Conservation (phyloP, 108 stramenopile genomes). For the Cyclotella kingstonii region DNA sequence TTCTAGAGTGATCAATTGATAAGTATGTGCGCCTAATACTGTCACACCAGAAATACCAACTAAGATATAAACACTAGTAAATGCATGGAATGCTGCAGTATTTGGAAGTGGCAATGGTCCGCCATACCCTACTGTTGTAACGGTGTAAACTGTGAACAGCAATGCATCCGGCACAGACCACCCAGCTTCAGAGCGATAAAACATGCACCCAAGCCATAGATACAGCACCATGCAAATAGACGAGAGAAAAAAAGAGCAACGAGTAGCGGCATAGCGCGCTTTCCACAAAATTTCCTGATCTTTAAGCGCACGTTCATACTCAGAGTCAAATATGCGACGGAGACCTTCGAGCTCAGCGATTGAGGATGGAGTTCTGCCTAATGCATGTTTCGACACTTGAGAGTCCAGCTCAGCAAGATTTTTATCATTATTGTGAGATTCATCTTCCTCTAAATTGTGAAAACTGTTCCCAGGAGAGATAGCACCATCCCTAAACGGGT, state of each 20-base stretch:
- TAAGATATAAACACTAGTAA: slow-evolving; percentile 71
- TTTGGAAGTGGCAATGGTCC: slow-evolving; percentile 61
- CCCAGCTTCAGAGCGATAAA: slow-evolving; percentile 48
- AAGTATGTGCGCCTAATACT: slow-evolving; percentile 79
- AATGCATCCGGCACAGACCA: slow-evolving; percentile 74
- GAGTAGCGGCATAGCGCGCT: slow-evolving; percentile 66
- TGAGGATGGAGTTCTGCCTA: background rate
- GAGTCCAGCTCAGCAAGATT: too few relatives aligned
- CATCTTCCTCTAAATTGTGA: too few relatives aligned
- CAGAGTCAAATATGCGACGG: slow-evolving; percentile 61
- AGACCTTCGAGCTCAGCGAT: slow-evolving; percentile 54
- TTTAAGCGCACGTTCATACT: slow-evolving; percentile 77
- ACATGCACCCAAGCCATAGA: slow-evolving; percentile 62
- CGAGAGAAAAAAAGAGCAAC: slow-evolving; percentile 59
- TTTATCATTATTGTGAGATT: too few relatives aligned
- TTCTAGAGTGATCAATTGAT: slow-evolving; percentile 79
- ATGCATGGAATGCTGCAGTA: slow-evolving; percentile 65
- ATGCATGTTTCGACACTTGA: too few relatives aligned
- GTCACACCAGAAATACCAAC: slow-evolving; percentile 80
- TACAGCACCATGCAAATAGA: slow-evolving; percentile 59
- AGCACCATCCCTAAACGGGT: too few relatives aligned
- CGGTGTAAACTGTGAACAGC: slow-evolving; percentile 81
- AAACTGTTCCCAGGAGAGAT: too few relatives aligned
- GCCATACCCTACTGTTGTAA: slow-evolving; percentile 87
- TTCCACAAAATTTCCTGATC: slow-evolving; percentile 82